Conservation (phyloP, 2,329 filamentous ascomycete genomes). For the Paraphoma sp. region DNA sequence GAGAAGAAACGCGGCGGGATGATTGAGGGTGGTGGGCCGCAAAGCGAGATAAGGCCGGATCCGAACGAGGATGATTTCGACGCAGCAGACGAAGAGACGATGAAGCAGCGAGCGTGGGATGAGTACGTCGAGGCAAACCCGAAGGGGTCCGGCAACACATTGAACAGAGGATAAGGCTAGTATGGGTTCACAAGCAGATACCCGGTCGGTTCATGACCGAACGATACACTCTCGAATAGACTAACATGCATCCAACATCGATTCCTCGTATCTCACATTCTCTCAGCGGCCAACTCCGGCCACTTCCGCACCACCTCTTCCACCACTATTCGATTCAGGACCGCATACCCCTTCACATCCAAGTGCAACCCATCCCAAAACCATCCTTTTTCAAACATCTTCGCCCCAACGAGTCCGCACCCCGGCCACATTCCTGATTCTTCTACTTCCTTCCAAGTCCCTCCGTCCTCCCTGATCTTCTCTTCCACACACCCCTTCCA, state of each 20-base stretch:
- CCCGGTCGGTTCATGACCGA: too few species aligned
- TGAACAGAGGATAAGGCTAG: constrained; percentile 70
- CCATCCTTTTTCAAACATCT: constrained; percentile 40
- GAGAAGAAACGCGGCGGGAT: constrained; percentile 85
- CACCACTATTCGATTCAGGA: constrained; percentile 32
- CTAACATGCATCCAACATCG: background rate
- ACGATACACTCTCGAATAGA: too few species aligned
- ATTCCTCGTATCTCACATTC: constrained; percentile 7
- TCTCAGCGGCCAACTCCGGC: constrained; percentile 39
- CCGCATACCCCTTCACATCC: constrained; percentile 36
- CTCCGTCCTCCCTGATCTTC: constrained; percentile 28
- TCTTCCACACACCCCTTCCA: constrained; percentile 41
- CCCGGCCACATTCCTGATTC: constrained; percentile 39
- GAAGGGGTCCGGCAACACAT: constrained; percentile 80
- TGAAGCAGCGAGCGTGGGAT: constrained; percentile 95
- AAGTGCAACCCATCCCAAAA: constrained; percentile 51
- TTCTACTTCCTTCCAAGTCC: constrained; percentile 27
- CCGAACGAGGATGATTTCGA: constrained; percentile 90
- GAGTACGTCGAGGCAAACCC: constrained; percentile 92
- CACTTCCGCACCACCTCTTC: constrained; percentile 32
- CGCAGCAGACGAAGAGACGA: constrained; percentile 86
- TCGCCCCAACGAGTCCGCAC: constrained; percentile 40
- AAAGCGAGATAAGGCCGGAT: constrained; percentile 70
- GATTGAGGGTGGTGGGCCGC: constrained; percentile 86
- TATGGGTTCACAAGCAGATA: too few species aligned